Base-by-base conservation (phyloP, 2,329 filamentous ascomycete species). In the Epichloe typhina region DNA sequence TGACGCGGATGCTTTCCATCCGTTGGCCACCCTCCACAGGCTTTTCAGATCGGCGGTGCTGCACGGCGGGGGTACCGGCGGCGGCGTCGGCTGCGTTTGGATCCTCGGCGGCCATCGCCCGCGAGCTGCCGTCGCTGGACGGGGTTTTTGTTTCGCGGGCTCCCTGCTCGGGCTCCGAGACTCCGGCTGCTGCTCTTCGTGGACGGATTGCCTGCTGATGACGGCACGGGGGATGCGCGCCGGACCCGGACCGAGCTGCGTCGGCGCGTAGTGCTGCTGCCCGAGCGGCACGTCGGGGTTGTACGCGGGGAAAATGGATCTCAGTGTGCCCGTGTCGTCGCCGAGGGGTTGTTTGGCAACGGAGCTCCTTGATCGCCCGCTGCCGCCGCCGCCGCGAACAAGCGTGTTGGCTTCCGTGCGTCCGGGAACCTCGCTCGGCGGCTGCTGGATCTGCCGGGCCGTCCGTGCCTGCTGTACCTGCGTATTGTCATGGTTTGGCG, bases 301-400 rank as follows among this genome's bases (percentile, higher is more conserved):
- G 61, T 88, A 89, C 33, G 77, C 74, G 7, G 86, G 86, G 58
- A 90, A 90, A 58, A 90, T 88, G 23, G 85, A 89, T 35, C 78
- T 76, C 58, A 86, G 74, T 0, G 64, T 15, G 7, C 58, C 53
- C 56, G 74, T 44, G 8, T 66, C 63, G 23, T 70, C 68, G 26
- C 59, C 61, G 4, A 74, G 59, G 15, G 75, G 77, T 23, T 69
- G 65, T 57, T 82, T 81, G 47, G 76, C 74, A 56, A 80, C 80
- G 19, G 77, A 82, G 61, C 67, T 76, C 50, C 75, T 69, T 1
- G 76, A 78, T 17, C 70, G 66, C 46, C 66, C 69, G 59, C 74
- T 79, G 46, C 66, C 69, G 59, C 74, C 79, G 46, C 66, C 69
- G 59, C 74, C 79, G 46, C 74, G 69, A 11, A 73, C 71, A 40